phyloP scores from a whole-genome alignment of 1,284 basidiomycete species.

The Ganoderma lingzhi region DNA sequence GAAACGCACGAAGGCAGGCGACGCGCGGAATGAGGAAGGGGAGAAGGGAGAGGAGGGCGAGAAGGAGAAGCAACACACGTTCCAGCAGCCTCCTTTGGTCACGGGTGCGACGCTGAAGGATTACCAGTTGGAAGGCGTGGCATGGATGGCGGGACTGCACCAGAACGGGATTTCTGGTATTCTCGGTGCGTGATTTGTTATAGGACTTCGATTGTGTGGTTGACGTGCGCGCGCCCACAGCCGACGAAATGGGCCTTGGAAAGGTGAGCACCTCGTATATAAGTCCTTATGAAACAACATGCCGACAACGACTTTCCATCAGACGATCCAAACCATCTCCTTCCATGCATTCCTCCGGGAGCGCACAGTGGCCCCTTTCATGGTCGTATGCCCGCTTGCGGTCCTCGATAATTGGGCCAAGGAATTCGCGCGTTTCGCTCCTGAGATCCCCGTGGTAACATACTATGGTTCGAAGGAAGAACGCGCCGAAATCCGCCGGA shows the following conservation, averaged over 20 bases:
- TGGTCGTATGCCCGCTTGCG: slow-evolving; percentile 92
- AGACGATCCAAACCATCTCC: slow-evolving; percentile 94
- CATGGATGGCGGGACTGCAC: slow-evolving; percentile 96
- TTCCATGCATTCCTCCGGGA: slow-evolving; percentile 91
- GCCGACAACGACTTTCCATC: slow-evolving; percentile 11
- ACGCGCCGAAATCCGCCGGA: slow-evolving; percentile 73
- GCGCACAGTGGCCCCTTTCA: slow-evolving; percentile 80
- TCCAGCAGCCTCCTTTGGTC: slow-evolving; percentile 80
- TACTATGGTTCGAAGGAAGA: slow-evolving; percentile 89
- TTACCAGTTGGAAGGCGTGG: slow-evolving; percentile 94
- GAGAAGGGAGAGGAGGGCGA: slow-evolving; percentile 37
- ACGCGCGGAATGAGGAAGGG: slow-evolving; percentile 38
- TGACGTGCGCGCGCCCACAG: slow-evolving; percentile 45
- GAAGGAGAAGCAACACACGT: slow-evolving; percentile 42
- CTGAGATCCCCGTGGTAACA: slow-evolving; percentile 83
- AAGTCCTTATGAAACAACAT: background rate
- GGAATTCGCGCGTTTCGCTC: slow-evolving; percentile 89
- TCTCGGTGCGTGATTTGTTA: slow-evolving; percentile 60
- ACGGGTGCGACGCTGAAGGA: slow-evolving; percentile 88
- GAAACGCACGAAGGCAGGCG: slow-evolving; percentile 41
- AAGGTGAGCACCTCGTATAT: slow-evolving; percentile 56
- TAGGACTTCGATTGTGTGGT: no score
- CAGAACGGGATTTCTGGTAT: slow-evolving; percentile 97
- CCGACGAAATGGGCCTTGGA: slow-evolving; percentile 95
- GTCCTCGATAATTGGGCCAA: slow-evolving; percentile 93